These are phyloP conservation scores for Caryopteris hybrid DNA, from an alignment of 305 asterid genomes.

Conservation along the genomic window DNA sequence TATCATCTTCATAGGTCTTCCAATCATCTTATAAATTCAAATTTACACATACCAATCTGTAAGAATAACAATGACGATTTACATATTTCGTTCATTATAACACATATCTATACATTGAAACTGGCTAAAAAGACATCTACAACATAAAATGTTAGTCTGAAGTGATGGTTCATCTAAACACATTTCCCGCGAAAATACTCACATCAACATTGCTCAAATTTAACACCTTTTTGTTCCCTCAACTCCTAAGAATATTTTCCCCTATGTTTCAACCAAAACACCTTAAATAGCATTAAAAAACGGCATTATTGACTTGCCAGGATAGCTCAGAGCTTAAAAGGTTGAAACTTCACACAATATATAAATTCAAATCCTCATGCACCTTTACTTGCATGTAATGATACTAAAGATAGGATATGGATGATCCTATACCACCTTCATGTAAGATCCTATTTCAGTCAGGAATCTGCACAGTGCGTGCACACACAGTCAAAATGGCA, in stretches of 20 bases:
- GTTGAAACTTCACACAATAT: neutral
- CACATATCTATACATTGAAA: neutral
- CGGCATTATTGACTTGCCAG: neutral
- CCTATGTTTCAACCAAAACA: neutral
- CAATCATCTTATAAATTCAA: neutral
- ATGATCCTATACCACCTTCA: neutral
- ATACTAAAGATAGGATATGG: neutral
- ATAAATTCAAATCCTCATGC: neutral
- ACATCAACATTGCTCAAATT: neutral
- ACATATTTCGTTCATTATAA: neutral
- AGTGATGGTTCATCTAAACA: neutral
- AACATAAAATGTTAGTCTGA: neutral
- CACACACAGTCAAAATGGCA: neutral
- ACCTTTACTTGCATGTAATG: neutral
- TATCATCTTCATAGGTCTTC: too few species aligned
- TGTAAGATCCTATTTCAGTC: neutral
- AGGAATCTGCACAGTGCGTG: neutral
- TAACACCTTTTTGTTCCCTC: neutral
- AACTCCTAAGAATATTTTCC: neutral
- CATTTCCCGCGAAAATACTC: neutral
- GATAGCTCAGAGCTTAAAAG: neutral
- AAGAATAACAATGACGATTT: neutral
- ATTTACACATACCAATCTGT: neutral
- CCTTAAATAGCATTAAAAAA: neutral
- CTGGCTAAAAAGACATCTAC: neutral